Base-by-base conservation (phyloP, 345 rosid species). In the Pistacia atlantica region DNA sequence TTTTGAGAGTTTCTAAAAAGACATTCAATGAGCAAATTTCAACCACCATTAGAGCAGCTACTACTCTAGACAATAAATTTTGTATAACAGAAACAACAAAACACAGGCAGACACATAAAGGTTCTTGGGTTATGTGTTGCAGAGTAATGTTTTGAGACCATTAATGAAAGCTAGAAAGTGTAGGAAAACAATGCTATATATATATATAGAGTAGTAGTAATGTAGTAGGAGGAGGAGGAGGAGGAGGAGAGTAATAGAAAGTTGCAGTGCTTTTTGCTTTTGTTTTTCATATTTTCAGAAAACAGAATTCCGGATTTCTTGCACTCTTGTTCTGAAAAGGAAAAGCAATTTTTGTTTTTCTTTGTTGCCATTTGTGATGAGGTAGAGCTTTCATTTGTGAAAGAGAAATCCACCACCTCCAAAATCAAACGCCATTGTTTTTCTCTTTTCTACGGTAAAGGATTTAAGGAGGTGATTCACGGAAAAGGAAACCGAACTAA, bases 111-210 rank as follows among this genome's bases (percentile, higher is more conserved):
- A 11, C 11, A 35, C 52, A 60, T 33, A 46, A 65, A 45, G 10
- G 59, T 56, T 58, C 84, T 85, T 22, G 81, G 82, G 54, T n/a
- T 76, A 48, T 48, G 82, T 76, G 85, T 71, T 59, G 49, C 65
- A n/a, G 52, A 33, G 20, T 77, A 7, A 18, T 69, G 22, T 80
- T 35, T n/a, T 76, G 58, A 59, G 61, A 6, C 72, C 57, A 72
- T 72, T 59, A 72, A 60, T 60, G 75, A 52, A 8, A 18, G 62
- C 20, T 61, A 48, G 22, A 76, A 63, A 57, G 48, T 64, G 60
- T 69, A 14, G 54, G 54, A 57, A 20, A 65, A 35, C 59, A 31
- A 71, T 45, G 37, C 9, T 42, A 20, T 22, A 1, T 22, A 13
- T 42, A 59, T 56, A 56, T 60, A 22, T 25, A 54, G 22, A 18